Evolutionary conservation across 1,139 yeast genomes (phyloP).

Genomic region (Blastobotrys serpentis): DNA sequence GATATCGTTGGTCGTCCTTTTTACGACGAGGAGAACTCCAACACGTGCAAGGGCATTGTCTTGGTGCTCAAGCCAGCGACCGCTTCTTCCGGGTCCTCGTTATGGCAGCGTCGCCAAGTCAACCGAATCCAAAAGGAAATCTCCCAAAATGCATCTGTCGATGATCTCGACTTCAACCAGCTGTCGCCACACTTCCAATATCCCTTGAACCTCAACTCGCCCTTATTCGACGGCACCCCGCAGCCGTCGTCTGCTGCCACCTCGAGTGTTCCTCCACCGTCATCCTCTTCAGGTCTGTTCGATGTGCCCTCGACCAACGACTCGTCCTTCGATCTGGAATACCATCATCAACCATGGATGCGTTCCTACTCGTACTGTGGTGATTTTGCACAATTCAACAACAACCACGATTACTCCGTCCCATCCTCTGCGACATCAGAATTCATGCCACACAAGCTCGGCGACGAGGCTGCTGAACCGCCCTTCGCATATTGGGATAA

Average conservation of each 20-base stretch:
- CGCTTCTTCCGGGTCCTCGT: slow-evolving; percentile 10
- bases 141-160: slow-evolving; percentile 6
- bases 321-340: slow-evolving; percentile 6
- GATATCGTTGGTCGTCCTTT: slow-evolving; percentile 22
- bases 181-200: slow-evolving; percentile 6
- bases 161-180: slow-evolving; percentile 3
- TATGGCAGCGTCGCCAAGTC: slow-evolving; percentile 28
- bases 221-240: slow-evolving; percentile 5
- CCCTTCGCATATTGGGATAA: slow-evolving; percentile 29
- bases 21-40: slow-evolving; percentile 14
- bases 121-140: slow-evolving; percentile 23
- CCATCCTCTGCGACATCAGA: slow-evolving; percentile 4
- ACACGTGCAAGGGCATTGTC: slow-evolving; percentile 17
- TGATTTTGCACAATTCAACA: slow-evolving; percentile 10
- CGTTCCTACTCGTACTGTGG: slow-evolving; percentile 10
- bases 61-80: slow-evolving; percentile 14
- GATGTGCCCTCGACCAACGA: slow-evolving; percentile 8
- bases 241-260: slow-evolving; percentile 4
- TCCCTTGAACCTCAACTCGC: slow-evolving; percentile 3
- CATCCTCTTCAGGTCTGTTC: slow-evolving; percentile 10
- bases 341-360: slow-evolving; percentile 10
- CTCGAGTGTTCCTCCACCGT: not conserved
- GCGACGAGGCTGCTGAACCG: slow-evolving; percentile 16
- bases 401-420: slow-evolving; percentile 11
- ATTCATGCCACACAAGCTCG: slow-evolving; percentile 6